A percentile compares a stretch with the other conserved stretches of the same genome.
Conservation (phyloP, 2,329 filamentous ascomycete species). For the Alternaria rosae region DNA sequence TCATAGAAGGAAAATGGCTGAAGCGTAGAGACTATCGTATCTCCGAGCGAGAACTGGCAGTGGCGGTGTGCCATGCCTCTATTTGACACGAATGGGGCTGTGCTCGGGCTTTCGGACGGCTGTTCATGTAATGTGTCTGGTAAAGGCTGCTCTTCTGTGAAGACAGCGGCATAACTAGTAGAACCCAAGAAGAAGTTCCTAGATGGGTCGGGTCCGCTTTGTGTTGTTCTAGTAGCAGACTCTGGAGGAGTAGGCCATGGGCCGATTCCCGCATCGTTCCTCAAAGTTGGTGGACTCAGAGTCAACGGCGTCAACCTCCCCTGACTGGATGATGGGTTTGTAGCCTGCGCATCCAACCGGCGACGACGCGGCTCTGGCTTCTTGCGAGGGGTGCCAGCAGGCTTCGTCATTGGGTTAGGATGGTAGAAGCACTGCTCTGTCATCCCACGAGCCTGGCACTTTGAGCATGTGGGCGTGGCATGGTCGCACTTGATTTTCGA, state of each 20-base stretch:
- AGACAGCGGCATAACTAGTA: slow-evolving; percentile 48
- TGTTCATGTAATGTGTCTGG: slow-evolving; percentile 42
- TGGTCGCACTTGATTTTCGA: slow-evolving; percentile 49
- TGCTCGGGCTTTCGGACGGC: slow-evolving; percentile 32
- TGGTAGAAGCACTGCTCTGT: slow-evolving; percentile 48
- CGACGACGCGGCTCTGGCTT: slow-evolving; percentile 43
- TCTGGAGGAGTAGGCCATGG: slow-evolving; percentile 44
- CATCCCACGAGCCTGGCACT: slow-evolving; percentile 44
- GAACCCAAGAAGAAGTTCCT: slow-evolving; percentile 46
- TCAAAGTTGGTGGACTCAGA: slow-evolving; percentile 39
- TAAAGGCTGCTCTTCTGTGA: slow-evolving; percentile 41
- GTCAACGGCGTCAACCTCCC: slow-evolving; percentile 32
- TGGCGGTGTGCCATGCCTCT: slow-evolving; percentile 33
- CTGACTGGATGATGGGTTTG: slow-evolving; percentile 20
- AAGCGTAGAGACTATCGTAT: slow-evolving; percentile 39
- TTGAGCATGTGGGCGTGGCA: slow-evolving; percentile 43
- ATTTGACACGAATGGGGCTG: slow-evolving; percentile 29
- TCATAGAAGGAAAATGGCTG: slow-evolving; percentile 41
- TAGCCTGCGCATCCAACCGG: slow-evolving; percentile 26
- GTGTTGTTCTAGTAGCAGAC: slow-evolving; percentile 29
- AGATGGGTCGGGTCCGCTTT: slow-evolving; percentile 29
- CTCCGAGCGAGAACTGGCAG: slow-evolving; percentile 40
- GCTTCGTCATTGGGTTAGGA: slow-evolving; percentile 48
- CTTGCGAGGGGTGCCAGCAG: slow-evolving; percentile 45
- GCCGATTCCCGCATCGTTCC: slow-evolving; percentile 30